Evolutionary conservation across 2,329 filamentous ascomycete genomes (phyloP), one percentile per base, ranked within the genome.

Genomic region (Hymenoscyphus infarciens): DNA sequence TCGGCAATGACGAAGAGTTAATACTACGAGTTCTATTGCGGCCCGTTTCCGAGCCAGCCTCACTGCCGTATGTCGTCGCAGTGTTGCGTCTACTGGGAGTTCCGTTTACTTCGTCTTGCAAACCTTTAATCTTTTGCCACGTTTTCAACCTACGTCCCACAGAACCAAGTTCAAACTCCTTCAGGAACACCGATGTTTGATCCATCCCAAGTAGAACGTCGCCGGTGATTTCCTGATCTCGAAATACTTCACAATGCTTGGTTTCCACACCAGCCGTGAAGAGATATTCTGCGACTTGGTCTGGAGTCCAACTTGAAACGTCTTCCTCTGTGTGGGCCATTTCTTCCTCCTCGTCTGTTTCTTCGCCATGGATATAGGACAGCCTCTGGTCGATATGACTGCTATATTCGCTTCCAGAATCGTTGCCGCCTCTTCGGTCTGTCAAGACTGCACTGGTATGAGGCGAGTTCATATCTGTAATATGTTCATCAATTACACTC

Each of bases 401-500:
- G 76, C 92, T 96, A 76, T 97, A 97, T 74, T 96, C 91, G 77
- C 92, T 97, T 57, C 88, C 90, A 1, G 92, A 96, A 75, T 96
- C 91, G 66, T 87, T 91, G 53, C 81, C 77, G 59, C 78, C 76
- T 61, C 81, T 71, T 67, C 84, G 79, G 66, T 87, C 75, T 38
- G 74, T 76, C 29, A 84, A 83, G 25, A 61, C 64, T n/a, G 65
- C 63, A 59, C 68, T 70, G 53, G 71, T 67, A 5, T 80, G 78
- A 6, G 83, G 78, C 19, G 82, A 83, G 65, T 83, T 80, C 67
- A 98, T 84, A 74, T 97, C 90, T 52, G 92, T 97, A 70, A 98
- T 97, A 74, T 97, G 94, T 77, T 98, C 94, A 75, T 98, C 89
- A 71, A 98, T 98, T 63, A 98, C 94, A 72, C 92, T 97, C 59